These are phyloP conservation scores for Saposhnikovia divaricata DNA, from an alignment of 129 eudicot genomes.

Conservation along the genomic window DNA sequence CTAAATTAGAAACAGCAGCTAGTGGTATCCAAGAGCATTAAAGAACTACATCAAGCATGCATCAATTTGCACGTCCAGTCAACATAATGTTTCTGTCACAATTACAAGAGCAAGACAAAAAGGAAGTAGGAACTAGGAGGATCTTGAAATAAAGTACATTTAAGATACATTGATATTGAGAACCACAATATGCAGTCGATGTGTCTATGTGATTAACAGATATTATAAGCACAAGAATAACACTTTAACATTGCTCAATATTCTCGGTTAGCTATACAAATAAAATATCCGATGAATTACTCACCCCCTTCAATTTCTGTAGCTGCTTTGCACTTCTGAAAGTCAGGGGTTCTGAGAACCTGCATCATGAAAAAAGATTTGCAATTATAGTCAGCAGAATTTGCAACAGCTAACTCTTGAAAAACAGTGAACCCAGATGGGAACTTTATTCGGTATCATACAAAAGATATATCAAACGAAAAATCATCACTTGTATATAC, in stretches of 20 bases:
- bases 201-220: background rate
- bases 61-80: background rate
- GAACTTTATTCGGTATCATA: background rate
- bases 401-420: background rate
- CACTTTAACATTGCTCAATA: background rate
- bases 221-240: background rate
- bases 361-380: constrained; percentile 1
- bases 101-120: background rate
- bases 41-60: background rate
- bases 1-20: background rate
- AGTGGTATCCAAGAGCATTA: background rate
- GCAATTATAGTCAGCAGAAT: background rate
- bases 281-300: background rate
- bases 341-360: constrained; percentile 21
- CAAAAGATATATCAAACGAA: background rate
- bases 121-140: background rate
- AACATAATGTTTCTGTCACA: background rate
- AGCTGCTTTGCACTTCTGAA: constrained; percentile 15
- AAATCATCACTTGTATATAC: background rate
- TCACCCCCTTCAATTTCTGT: constrained; percentile 15
- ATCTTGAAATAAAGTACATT: background rate
- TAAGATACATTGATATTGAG: background rate
- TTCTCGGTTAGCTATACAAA: background rate
- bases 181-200: background rate
- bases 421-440: background rate